Evolutionary conservation across 225 moss, liverwort and hornwort genomes (phyloP), one percentile per base, ranked within the genome.

Genomic region (Lunularia cruciata): DNA sequence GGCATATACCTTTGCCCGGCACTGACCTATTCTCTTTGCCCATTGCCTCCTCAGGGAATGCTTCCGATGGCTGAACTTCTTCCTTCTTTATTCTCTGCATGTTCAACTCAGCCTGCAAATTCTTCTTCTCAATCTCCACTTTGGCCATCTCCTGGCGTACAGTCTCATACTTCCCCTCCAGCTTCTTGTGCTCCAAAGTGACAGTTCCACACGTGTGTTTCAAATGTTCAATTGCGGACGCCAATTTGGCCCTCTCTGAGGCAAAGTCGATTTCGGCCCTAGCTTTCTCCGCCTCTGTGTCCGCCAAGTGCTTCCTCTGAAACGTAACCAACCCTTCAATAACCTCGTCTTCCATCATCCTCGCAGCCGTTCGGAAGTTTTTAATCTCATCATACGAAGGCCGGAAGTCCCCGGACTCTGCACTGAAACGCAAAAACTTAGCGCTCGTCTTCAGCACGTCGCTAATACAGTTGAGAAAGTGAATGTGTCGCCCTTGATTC

Each of bases 311-410:
- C 46, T 26, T 64, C 13, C 28, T 31, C 19, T 46, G 63, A 42
- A 63, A 63, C 30, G 39, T 8, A 18, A 45, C 45, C 28, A 64
- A 19, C 30, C 63, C 63, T 46, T 64, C 28, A 10, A 45, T 30
- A 18, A 64, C 63, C 30, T 64, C 45, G 45, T 64, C 63, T 15
- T 45, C 18, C 18, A 64, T 28, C 18, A 18, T 43, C 30, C 42
- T 45, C 45, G 63, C 63, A 28, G 45, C 46, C 12, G 30, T 14
- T 19, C 46, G 45, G 19, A 64, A 46, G 18, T 5, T 64, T 46
- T 30, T 64, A 14, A 64, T 43, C 28, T 64, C 63, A 28, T 64
- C 63, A 46, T 64, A 64, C 10, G 63, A 46, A 30, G 63, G 63
- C 15, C 30, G 46, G 25, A 64, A 64, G 30, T 46, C 26, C 8